Evolutionary conservation across 1,284 basidiomycete species (phyloP).

Genomic region (Moniliella sp.): DNA sequence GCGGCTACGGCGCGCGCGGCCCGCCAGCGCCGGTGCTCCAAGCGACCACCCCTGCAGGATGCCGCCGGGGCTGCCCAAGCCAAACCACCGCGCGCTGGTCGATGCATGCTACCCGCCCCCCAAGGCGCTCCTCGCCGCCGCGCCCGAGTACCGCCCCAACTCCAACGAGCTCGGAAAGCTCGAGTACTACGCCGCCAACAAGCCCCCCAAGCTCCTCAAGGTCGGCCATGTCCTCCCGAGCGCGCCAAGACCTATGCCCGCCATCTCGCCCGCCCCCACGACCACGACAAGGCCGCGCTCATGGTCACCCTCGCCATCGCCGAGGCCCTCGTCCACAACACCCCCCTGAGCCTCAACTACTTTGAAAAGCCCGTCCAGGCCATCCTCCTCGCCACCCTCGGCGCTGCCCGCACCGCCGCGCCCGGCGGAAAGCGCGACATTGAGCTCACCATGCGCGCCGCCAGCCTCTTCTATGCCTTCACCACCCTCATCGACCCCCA

Average conservation of each 20-base stretch:
- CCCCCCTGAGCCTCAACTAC: slow-evolving; percentile 61
- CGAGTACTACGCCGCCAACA: slow-evolving; percentile 75
- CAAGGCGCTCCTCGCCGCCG: slow-evolving; percentile 53
- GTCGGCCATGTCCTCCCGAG: slow-evolving; percentile 62
- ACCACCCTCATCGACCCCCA: slow-evolving; percentile 68
- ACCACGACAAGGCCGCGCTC: no score
- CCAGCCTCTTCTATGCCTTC: slow-evolving; percentile 68
- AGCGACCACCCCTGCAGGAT: no score
- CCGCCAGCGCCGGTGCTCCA: no score
- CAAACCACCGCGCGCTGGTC: no score
- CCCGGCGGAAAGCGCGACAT: slow-evolving; percentile 41
- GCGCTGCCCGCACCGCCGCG: slow-evolving; percentile 39
- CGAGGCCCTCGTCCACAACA: slow-evolving; percentile 66
- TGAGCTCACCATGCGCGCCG: slow-evolving; percentile 61
- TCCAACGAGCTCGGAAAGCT: slow-evolving; percentile 67
- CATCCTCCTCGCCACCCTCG: slow-evolving; percentile 51
- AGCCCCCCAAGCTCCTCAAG: slow-evolving; percentile 68
- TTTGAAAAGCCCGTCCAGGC: slow-evolving; percentile 57
- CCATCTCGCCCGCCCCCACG: no score
- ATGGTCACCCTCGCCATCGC: slow-evolving; percentile 69
- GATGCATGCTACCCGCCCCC: slow-evolving; percentile 70
- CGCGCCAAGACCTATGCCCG: no score
- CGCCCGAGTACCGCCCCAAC: slow-evolving; percentile 46
- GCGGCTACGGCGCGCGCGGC: no score
- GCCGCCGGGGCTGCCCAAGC: no score